A percentile compares a stretch with the other conserved stretches of the same genome.
These are phyloP conservation scores for Lyophyllum atratum DNA, from an alignment of 768 basidiomycete genomes.

Conservation along the genomic window DNA sequence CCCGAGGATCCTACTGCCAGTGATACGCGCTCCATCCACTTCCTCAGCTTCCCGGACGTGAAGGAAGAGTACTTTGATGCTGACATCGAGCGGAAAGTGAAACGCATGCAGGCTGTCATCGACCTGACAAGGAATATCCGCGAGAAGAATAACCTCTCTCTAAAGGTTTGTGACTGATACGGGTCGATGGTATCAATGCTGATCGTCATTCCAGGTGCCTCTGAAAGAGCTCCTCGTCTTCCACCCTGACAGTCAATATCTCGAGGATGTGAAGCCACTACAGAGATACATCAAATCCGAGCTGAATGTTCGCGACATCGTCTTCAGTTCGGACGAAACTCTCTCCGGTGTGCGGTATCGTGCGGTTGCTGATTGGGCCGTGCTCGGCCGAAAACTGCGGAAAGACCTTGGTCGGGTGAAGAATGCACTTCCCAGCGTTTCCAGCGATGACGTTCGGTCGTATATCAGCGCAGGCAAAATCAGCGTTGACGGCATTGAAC, in stretches of 20 bases:
- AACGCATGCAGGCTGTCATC: conserved; percentile 94
- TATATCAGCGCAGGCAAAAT: conserved; percentile 79
- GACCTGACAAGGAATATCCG: conserved; percentile 88
- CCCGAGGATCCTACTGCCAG: conserved; percentile 69
- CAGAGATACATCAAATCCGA: conserved; percentile 91
- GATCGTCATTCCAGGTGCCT: conserved; percentile 64
- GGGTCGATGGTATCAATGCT: neutral
- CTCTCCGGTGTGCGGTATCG: conserved; percentile 87
- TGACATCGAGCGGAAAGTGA: conserved; percentile 91
- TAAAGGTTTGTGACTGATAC: conserved; percentile 70
- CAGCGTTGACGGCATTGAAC: conserved; percentile 85
- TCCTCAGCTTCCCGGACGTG: conserved; percentile 89
- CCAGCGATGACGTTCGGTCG: conserved; percentile 80
- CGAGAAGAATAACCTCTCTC: conserved; percentile 80
- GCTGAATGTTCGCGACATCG: conserved; percentile 89
- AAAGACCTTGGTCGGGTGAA: conserved; percentile 91
- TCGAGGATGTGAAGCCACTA: conserved; percentile 82
- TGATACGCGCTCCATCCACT: conserved; percentile 93
- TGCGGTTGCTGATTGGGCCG: conserved; percentile 93
- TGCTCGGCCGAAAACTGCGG: conserved; percentile 89
- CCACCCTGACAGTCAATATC: conserved; percentile 83
- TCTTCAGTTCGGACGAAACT: conserved; percentile 88
- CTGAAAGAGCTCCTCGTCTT: conserved; percentile 91
- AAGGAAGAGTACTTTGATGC: conserved; percentile 95
- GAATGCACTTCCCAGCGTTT: conserved; percentile 77